These are phyloP conservation scores for Iris macrosiphon DNA, from an alignment of 106 monocot species.

Conservation along the genomic window DNA sequence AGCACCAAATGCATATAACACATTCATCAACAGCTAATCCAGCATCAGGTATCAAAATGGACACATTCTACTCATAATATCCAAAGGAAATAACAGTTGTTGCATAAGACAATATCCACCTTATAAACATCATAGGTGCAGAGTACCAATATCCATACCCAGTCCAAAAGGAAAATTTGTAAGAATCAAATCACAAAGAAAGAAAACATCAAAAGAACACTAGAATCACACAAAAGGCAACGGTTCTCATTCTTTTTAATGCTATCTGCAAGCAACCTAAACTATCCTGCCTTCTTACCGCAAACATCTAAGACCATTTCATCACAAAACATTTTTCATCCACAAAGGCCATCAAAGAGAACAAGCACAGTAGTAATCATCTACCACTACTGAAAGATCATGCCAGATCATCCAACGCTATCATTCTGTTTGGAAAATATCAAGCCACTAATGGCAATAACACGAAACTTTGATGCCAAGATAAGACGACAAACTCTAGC, in stretches of 20 bases:
- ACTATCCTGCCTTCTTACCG: not conserved
- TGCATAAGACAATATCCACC: not conserved
- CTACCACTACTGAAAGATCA: slow-evolving; percentile 6
- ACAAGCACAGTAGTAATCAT: not conserved
- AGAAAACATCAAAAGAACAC: not conserved
- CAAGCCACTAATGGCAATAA: slow-evolving; percentile 1
- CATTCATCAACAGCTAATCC: slow-evolving; percentile 2
- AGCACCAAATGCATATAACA: slow-evolving; percentile 3
- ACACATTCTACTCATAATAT: not conserved
- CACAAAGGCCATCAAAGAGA: not conserved
- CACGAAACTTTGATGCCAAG: not conserved
- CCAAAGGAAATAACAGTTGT: not conserved
- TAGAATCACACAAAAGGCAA: not conserved
- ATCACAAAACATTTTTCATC: slow-evolving; percentile 1
- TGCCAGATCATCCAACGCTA: slow-evolving; percentile 13
- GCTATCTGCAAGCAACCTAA: not conserved
- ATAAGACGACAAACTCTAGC: not conserved
- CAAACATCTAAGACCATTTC: not conserved
- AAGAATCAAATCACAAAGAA: not conserved
- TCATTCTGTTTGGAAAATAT: slow-evolving; percentile 1
- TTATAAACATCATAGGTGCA: not conserved
- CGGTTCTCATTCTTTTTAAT: not conserved
- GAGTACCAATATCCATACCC: not conserved
- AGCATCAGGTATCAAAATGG: not conserved
- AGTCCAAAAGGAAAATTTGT: not conserved